Percentiles rank a stretch among this genome's conserved stretches.
These are phyloP conservation scores for Phialophora chinensis DNA, from an alignment of 2,329 filamentous ascomycete species.

Conservation along the genomic window DNA sequence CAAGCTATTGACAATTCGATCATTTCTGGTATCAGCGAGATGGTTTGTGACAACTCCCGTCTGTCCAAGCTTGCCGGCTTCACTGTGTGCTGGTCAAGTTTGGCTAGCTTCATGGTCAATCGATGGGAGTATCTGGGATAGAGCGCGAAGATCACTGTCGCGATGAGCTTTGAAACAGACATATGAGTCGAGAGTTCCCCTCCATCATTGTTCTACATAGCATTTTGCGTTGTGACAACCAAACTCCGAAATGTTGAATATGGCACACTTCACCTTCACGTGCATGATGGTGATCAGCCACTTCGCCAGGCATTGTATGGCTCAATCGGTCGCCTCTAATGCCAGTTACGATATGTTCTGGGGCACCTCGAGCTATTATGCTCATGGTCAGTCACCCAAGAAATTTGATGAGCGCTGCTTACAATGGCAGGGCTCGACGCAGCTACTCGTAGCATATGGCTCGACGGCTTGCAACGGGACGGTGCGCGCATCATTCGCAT, in stretches of 20 bases:
- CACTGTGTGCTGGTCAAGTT: not conserved
- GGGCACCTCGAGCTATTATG: conserved; percentile 20
- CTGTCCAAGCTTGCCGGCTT: not conserved
- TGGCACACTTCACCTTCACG: not conserved
- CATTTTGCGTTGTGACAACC: too few species aligned
- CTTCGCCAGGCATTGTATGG: not conserved
- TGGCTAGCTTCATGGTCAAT: not conserved
- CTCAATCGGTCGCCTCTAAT: conserved; percentile 4
- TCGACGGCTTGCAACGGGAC: conserved; percentile 16
- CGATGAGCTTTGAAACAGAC: not conserved
- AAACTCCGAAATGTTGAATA: not conserved
- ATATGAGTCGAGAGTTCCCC: not conserved
- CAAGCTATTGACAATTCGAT: not conserved
- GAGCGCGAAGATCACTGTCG: not conserved
- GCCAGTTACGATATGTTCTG: conserved; percentile 18
- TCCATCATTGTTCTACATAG: too few species aligned
- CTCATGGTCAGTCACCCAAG: conserved; percentile 7
- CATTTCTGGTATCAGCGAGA: not conserved
- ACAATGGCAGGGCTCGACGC: conserved; percentile 10
- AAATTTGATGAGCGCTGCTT: not conserved
- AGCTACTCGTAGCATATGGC: conserved; percentile 8
- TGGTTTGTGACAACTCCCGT: not conserved
- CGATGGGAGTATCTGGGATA: not conserved
- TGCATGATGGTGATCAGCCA: not conserved
- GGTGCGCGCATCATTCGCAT: conserved; percentile 12